Base-by-base conservation (phyloP, 1,284 basidiomycete genomes). In the Apiotrichum veenhuisii region DNA sequence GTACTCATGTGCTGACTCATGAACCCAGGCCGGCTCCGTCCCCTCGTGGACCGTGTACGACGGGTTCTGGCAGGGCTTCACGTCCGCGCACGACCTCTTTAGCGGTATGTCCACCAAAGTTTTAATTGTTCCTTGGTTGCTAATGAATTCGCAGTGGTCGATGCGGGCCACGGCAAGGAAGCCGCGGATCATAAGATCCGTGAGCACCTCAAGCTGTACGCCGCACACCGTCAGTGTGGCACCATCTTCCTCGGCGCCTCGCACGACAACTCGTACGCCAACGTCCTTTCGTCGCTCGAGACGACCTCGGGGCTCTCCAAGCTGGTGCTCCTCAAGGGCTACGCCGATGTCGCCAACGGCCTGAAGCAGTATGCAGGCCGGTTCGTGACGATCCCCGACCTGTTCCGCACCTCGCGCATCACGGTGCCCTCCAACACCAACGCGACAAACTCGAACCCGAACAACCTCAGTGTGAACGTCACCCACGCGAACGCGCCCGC, bases 191-290 rank as follows among this genome's bases (percentile, higher is more conserved):
- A 79, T 26, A 92, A 91, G 75, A 86, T 92, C 59, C 83, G 82
- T 80, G 88, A 88, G 71, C 84, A 87, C 69, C 75, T 91, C 38
- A 82, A 85, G 72, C 85, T 87, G n/a, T 89, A 85, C 70, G 79
- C 82, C 45, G 81, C 82, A 57, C 85, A 90, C 66, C 83, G 85
- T 11, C 87, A 90, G 70, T 89, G 86, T 34, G 78, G 85, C 47
- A 83, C 84, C 48, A 79, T 91, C 44, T 86, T 89, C 72, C 82
- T 88, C 68, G 84, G 83, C 51, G 84, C 85, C 56, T 85, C 84
- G 62, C 86, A 88, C 70, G 86, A 88, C 74, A 85, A 85, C 72
- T 85, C 86, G 63, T 89, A 89, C 73, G 71, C 82, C 66, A 57
- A 79, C 78, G 41, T 82, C 77, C 79, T 87, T 51, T 77, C 79